These are phyloP conservation scores for Cryptosporidium meleagridis DNA, from an alignment of 169 alveolate genomes.

Conservation along the genomic window DNA sequence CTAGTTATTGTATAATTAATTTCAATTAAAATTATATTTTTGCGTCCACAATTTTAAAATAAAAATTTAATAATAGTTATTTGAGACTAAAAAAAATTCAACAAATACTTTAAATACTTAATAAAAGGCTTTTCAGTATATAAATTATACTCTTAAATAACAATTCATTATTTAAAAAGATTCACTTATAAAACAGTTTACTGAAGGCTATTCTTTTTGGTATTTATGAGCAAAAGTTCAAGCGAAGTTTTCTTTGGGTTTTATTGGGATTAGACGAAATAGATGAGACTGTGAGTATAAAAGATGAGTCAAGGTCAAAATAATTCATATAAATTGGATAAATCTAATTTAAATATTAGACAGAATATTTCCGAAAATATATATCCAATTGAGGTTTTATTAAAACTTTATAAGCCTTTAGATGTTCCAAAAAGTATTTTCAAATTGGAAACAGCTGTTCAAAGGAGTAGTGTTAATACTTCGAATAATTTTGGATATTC, in stretches of 20 bases:
- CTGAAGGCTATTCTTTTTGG: neutral
- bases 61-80: no score
- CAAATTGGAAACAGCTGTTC: neutral
- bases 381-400: constrained; percentile 25
- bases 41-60: neutral
- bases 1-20: no score
- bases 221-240: constrained; percentile 6
- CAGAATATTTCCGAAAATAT: neutral
- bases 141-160: no score
- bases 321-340: neutral
- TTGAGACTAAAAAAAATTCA: no score
- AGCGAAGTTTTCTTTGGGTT: neutral
- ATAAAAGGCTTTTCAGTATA: no score
- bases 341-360: neutral
- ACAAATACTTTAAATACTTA: neutral
- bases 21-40: no score
- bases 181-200: neutral
- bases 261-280: neutral
- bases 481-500: neutral
- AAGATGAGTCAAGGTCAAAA: neutral
- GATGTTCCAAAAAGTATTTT: constrained; percentile 28
- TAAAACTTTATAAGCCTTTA: constrained; percentile 39
- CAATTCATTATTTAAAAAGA: no score
- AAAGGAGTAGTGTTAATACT: neutral
- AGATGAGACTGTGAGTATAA: neutral